These are phyloP conservation scores for Antitrichia curtipendula DNA, from an alignment of 225 moss, liverwort and hornwort species.

Conservation along the genomic window DNA sequence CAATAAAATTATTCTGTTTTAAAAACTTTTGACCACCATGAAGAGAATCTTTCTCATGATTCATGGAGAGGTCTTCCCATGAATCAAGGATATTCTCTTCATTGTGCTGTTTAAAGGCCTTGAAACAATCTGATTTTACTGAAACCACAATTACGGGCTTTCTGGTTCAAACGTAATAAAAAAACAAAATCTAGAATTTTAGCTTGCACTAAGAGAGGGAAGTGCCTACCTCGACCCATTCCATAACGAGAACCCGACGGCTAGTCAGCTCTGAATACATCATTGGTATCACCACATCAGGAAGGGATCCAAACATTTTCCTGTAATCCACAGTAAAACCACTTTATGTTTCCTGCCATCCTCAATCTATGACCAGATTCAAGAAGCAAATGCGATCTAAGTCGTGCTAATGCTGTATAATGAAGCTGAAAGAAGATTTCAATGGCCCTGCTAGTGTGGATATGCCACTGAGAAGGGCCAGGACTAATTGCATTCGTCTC, in stretches of 20 bases:
- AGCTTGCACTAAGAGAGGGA: neutral
- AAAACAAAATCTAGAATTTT: neutral
- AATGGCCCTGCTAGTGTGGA: neutral
- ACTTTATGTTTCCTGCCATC: neutral
- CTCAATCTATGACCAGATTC: neutral
- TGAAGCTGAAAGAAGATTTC: neutral
- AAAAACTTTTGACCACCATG: neutral
- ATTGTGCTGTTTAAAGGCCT: neutral
- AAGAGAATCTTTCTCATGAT: neutral
- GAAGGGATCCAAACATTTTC: slow-evolving; percentile 69
- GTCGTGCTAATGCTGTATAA: neutral
- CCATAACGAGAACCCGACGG: slow-evolving; percentile 78
- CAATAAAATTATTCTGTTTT: neutral
- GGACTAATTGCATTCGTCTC: neutral
- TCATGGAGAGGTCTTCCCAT: neutral
- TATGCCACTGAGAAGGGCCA: neutral
- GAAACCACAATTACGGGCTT: neutral
- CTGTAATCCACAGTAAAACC: slow-evolving; percentile 16
- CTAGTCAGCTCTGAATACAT: slow-evolving; percentile 80
- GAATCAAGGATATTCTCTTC: neutral
- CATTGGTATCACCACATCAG: slow-evolving; percentile 69
- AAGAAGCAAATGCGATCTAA: neutral
- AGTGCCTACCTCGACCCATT: slow-evolving; percentile 84
- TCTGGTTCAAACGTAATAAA: neutral
- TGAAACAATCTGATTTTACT: neutral